Base-by-base conservation (phyloP, 1,284 basidiomycete genomes). In the Puccinia polysora region DNA sequence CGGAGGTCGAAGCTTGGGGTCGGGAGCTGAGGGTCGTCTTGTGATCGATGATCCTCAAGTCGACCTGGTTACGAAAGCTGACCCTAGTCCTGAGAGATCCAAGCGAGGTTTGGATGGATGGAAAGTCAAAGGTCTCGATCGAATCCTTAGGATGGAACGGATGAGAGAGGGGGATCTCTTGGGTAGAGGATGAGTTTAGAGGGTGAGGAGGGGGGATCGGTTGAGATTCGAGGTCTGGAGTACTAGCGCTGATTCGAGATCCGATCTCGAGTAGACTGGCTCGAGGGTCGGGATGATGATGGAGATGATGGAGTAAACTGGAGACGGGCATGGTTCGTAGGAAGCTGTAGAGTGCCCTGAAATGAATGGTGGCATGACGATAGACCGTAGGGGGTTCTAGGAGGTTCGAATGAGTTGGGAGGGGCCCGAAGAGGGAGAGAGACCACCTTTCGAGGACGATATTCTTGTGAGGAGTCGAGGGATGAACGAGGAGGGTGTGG, bases 341-440 rank as follows among this genome's bases (percentile, higher is more conserved):
- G 20, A 36, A 45, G 7, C 25, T 38, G 59, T 63, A 71, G 6
- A 71, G 28, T 3, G 69, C 59, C 32, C 69, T 45, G 32, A 71
- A 71, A 52, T 71, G 69, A 20, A 71, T 58, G 59, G 63, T 63
- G 28, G 55, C 53, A 53, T 71, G 58, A n/a, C 69, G 69, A 55
- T 71, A 71, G 38, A 71, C 36, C 3, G 69, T 71, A 5, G 69
- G 69, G 15, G 53, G 38, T 45, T 71, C 69, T 43, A 47, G 38
- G 30, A 20, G 36, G 30, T 23, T 23, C 15, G 68, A 30, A 25
- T 53, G 36, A 34, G 23, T 8, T 10, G 58, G 58, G n/a, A 52
- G 52, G n/a, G 58, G 58, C 12, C 38, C 30, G 23, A 38, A 8
- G 14, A 71, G 23, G 12, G 69, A 63, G 28, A 71, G 14, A 8